Percentiles rank a stretch among this genome's conserved stretches.
phyloP scores from a whole-genome alignment of 352 stramenopile species.

The Albugo candida region DNA sequence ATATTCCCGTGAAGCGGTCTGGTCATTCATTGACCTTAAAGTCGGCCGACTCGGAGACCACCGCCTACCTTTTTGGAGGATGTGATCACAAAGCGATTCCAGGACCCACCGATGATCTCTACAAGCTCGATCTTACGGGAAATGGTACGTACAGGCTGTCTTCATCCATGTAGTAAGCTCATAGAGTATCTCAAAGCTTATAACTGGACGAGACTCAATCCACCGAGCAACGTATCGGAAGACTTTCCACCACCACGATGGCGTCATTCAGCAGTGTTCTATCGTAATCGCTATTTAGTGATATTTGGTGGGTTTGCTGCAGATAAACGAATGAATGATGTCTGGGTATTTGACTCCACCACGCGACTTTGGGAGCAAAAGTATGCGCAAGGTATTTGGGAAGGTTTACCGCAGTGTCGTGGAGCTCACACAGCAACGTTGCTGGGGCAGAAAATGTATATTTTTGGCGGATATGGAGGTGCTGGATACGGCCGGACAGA shows the following conservation, averaged over 20 bases:
- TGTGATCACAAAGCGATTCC: slow-evolving; percentile 81
- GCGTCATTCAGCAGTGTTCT: slow-evolving; percentile 67
- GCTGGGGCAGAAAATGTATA: slow-evolving; percentile 76
- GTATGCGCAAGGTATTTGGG: slow-evolving; percentile 72
- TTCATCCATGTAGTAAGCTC: not conserved
- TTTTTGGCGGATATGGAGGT: slow-evolving; percentile 95
- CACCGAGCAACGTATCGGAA: slow-evolving; percentile 18
- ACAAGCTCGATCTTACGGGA: slow-evolving; percentile 31
- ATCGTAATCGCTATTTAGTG: slow-evolving; percentile 68
- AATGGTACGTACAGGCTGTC: slow-evolving; percentile 10
- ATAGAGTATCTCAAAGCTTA: slow-evolving; percentile 16
- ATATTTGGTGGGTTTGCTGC: slow-evolving; percentile 90
- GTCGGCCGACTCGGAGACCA: slow-evolving; percentile 37
- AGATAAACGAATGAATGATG: slow-evolving; percentile 88
- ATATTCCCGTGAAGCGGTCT: slow-evolving; percentile 86
- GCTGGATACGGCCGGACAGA: slow-evolving; percentile 86
- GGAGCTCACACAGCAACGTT: slow-evolving; percentile 82
- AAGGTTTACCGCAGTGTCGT: slow-evolving; percentile 76
- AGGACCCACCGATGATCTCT: slow-evolving; percentile 88
- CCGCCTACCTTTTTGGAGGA: slow-evolving; percentile 75
- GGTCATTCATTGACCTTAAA: slow-evolving; percentile 89
- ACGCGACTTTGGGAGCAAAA: slow-evolving; percentile 87
- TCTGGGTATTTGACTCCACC: slow-evolving; percentile 91
- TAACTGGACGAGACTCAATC: slow-evolving; percentile 41
- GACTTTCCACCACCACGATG: slow-evolving; percentile 53